Base-by-base conservation (phyloP, 2,329 filamentous ascomycete species). In the Fonsecaea nubica region DNA sequence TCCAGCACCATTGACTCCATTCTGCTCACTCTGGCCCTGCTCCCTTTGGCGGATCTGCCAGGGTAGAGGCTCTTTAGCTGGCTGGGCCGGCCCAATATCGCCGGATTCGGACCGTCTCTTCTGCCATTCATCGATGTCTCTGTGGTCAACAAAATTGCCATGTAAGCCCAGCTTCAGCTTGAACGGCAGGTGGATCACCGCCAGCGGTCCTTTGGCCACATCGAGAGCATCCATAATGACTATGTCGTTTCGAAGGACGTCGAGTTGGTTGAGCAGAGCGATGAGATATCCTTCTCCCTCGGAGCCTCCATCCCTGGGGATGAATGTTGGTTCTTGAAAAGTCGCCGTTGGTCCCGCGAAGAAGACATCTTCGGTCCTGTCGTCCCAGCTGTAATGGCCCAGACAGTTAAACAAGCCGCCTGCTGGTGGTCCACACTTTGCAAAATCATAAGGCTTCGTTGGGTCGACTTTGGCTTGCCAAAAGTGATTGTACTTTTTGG, bases 401-500 rank as follows among this genome's bases (percentile, higher is more conserved):
- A 73, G 8, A 9, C 59, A 68, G 25, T 72, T 72, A 58, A 73
- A 73, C 5, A 72, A 38, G 3, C 71, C 71, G 0, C 70, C 72
- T 7, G 69, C 70, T 4, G 68, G 72, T 1, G 71, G 59, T 8
- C 74, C 72, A 45, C 75, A 75, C 36, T 72, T 74, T 38, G 65
- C 66, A 42, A 74, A 74, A 52, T 70, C 71, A 13, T 83, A 74
- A 4, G 71, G 65, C 45, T 66, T 71, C 4, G 65, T 66, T 3
- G 64, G 69, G 45, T 74, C 72, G 42, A 75, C 72, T 1, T 71
- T 63, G 1, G 80, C 75, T 67, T 83, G 80, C 81, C 82, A 84
- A 72, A 82, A 82, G 72, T 83, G 80, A 9, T 72, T 73, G 71
- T 84, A 83, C 50, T 75, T 75, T 69, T 80, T 80, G 4, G 80